Base-by-base conservation (phyloP, 495 filamentous ascomycete species). In the Achaetomiella virescens region DNA sequence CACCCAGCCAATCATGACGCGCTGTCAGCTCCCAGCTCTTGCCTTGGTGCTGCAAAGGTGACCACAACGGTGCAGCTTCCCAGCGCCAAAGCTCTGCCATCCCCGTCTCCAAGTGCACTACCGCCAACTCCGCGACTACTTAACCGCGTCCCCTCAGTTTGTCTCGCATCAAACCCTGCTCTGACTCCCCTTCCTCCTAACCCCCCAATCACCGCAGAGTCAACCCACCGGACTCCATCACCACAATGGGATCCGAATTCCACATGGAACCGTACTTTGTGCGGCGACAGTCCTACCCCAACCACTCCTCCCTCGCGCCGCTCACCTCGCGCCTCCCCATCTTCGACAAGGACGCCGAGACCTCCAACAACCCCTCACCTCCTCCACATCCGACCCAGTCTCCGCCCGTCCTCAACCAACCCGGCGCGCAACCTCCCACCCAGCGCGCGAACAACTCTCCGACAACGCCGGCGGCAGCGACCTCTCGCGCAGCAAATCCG, bases 291-390 rank as follows among this genome's bases (percentile, higher is more conserved):
- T 73, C 68, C 20, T 75, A 75, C 64, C 63, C 77, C 53, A 73
- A 76, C 49, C 75, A 80, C 59, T 70, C 80, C 58, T 82, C 82
- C 22, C 77, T 88, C 46, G 80, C 83, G 29, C 85, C 85, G 53
- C 74, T 89, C 18, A 86, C 84, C 15, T 80, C 84, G 47, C 79
- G 76, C 66, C 80, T 85, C 55, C 83, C 85, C 48, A 73, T 84
- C 46, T 62, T 69, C 54, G 79, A 85, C 60, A 68, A 75, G 49
- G 78, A 83, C 52, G 67, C 75, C 41, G 61, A 70, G 57, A 62
- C 68, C 29, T 41, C 22, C 59, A 51, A 49, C 57, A 20, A 64
- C 63, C 27, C 46, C 24, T 18, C 47, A 41, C 22, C 59, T 69
- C 38, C 79, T 77, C 27, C 80, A 81, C 61, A 70, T 82, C 17